Percentiles rank a stretch among this genome's conserved stretches.
phyloP scores from a whole-genome alignment of 805 yeast species.

The Metschnikowia reukaufii region DNA sequence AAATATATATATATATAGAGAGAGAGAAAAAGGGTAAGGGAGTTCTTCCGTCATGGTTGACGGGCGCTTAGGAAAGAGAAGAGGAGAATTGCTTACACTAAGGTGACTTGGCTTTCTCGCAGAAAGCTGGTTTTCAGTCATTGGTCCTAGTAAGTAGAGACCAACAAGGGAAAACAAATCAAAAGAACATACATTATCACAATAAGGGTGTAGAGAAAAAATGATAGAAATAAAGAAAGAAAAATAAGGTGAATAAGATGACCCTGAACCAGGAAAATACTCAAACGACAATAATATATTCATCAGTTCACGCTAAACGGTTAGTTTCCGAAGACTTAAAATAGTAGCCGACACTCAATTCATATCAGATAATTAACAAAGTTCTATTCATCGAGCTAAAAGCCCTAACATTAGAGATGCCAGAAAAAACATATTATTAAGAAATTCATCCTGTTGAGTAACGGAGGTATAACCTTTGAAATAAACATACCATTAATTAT shows the following conservation, averaged over 20 bases:
- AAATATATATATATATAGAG: too few relatives aligned
- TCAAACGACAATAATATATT: neutral
- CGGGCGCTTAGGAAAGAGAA: too few relatives aligned
- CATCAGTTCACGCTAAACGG: neutral
- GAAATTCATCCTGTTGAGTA: constrained; percentile 35
- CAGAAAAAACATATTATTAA: constrained; percentile 66
- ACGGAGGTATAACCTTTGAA: constrained; percentile 3
- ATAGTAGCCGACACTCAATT: neutral
- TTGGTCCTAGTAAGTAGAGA: too few relatives aligned
- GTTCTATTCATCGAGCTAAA: constrained; percentile 78
- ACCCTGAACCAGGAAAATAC: too few relatives aligned
- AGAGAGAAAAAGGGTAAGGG: too few relatives aligned
- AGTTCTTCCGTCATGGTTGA: too few relatives aligned
- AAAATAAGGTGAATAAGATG: neutral
- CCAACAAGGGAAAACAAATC: too few relatives aligned
- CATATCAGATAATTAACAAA: constrained; percentile 65
- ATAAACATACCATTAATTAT: constrained; percentile 2
- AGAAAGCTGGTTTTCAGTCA: too few relatives aligned
- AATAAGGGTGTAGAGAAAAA: too few relatives aligned
- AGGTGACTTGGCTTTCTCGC: too few relatives aligned
- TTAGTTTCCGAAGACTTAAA: constrained; percentile 4
- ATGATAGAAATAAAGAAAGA: neutral
- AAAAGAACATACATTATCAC: too few relatives aligned
- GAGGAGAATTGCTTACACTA: too few relatives aligned
- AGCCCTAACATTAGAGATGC: constrained; percentile 91